Base-by-base conservation (phyloP, 768 basidiomycete species). In the Amyloporia xantha region DNA sequence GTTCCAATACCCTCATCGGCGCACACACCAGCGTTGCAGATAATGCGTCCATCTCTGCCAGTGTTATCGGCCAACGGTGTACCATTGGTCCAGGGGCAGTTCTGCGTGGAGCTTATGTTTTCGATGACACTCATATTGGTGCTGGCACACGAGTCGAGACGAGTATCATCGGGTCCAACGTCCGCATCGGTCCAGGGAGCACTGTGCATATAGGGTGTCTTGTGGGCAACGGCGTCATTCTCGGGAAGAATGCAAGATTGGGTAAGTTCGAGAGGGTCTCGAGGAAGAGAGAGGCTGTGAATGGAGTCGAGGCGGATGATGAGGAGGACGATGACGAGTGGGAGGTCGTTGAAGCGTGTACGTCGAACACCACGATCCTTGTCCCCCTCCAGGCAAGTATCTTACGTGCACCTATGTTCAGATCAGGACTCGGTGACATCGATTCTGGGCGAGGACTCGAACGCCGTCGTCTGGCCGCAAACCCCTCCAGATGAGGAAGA, bases 1-100 rank as follows among this genome's bases (percentile, higher is more conserved):
- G 89, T 20, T 77, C 81, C 56, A 82, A 89, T 65, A 81, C 84
- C 20, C 78, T 98, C 49, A 84, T 99, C 51, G 96, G 93, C n/a
- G 76, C 89, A 7, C 76, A 75, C 12, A 80, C 84, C 19, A 76
- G 73, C 30, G 73, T 96, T 27, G 69, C 70, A 39, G 85, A 88
- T 44, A 75, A 82, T 55, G 82, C 80, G 2, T 71, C 78, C 48
- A 72, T 97, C 48, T 65, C 65, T 5, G 71, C 81, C 2, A 92
- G 91, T 4, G 88, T 92, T 36, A 78, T 97, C 49, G 93, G 93
- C 9, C 72, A 74, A 35, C 72, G 80, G 50, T 91, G 88, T 59
- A 69, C 68, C 44, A 81, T 99, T 52, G 91, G 91, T 10, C 68
- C 80, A 4, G 76, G 80, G 7, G 78, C 81, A 19, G 69, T 79